phyloP scores from a whole-genome alignment of 805 yeast genomes.

The Candida patagonica region DNA sequence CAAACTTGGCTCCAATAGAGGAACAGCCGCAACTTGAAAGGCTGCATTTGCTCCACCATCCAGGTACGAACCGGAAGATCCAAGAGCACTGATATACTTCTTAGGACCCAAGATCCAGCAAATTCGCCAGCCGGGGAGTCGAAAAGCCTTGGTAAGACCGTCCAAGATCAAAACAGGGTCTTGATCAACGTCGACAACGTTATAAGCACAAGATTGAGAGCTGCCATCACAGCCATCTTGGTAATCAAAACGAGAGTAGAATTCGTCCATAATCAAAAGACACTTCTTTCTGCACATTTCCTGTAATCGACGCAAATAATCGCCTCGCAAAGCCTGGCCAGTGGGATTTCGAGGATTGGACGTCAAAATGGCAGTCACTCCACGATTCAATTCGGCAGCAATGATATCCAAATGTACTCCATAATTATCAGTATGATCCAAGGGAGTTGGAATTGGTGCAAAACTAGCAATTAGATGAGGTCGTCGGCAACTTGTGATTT shows the following conservation, averaged over 20 bases:
- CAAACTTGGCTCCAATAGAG: constrained; percentile 41
- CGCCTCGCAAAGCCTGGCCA: constrained; percentile 42
- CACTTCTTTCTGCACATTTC: constrained; percentile 43
- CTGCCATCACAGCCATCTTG: constrained; percentile 44
- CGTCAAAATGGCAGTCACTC: constrained; percentile 48
- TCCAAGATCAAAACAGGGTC: constrained; percentile 54
- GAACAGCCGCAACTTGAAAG: constrained; percentile 50
- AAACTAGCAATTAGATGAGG: constrained; percentile 22
- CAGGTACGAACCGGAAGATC: constrained; percentile 50
- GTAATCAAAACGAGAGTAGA: constrained; percentile 50
- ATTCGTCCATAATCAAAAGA: constrained; percentile 55
- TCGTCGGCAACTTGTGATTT: neutral
- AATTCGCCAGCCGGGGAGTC: constrained; percentile 57
- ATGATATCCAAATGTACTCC: constrained; percentile 45
- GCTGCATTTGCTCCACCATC: constrained; percentile 58
- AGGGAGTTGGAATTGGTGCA: constrained; percentile 54
- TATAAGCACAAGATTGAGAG: constrained; percentile 41
- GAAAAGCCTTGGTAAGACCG: constrained; percentile 52
- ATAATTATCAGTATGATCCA: constrained; percentile 48
- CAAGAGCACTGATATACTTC: constrained; percentile 44
- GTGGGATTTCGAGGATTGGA: constrained; percentile 60
- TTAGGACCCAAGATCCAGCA: constrained; percentile 60
- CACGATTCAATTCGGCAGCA: constrained; percentile 43
- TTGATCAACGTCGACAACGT: constrained; percentile 43
- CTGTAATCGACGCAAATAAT: constrained; percentile 41